Percentiles rank a stretch among this genome's conserved stretches.
These are phyloP conservation scores for Salvia miltiorrhiza DNA, from an alignment of 257 asterid genomes.

Conservation along the genomic window DNA sequence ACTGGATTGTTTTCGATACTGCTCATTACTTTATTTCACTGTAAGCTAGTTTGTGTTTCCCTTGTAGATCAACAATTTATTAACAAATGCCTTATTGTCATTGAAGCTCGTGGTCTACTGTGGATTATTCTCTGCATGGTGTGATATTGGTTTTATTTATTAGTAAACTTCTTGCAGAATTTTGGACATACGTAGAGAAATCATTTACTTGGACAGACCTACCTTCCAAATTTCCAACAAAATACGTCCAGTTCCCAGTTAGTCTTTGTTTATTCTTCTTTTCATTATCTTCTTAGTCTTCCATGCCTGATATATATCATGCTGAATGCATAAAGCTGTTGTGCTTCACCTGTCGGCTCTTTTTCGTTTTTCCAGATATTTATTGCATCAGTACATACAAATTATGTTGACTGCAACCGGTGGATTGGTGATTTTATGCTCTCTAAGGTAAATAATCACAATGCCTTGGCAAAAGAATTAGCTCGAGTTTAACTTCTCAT, in stretches of 20 bases:
- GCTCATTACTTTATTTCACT: background rate
- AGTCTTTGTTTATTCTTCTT: conserved; percentile 28
- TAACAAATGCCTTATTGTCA: conserved; percentile 1
- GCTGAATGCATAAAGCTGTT: background rate
- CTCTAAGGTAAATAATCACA: conserved; percentile 65
- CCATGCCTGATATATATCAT: background rate
- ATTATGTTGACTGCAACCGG: conserved; percentile 93
- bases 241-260: conserved; percentile 96
- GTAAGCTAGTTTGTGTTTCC: background rate
- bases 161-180: conserved; percentile 49
- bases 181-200: conserved; percentile 95
- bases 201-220: conserved; percentile 97
- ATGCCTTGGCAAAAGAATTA: background rate
- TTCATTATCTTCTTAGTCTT: conserved; percentile 5
- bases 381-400: conserved; percentile 91
- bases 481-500: too few species aligned
- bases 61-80: background rate
- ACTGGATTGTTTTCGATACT: conserved; percentile 15
- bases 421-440: conserved; percentile 96
- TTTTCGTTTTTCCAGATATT: conserved; percentile 44
- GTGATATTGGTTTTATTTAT: background rate
- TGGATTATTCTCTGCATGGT: background rate
- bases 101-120: conserved; percentile 9
- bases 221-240: conserved; percentile 97
- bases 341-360: conserved; percentile 17